Percentiles rank a stretch among this genome's conserved stretches.
Conservation (phyloP, 495 filamentous ascomycete genomes). For the Penicillium maclennaniae region DNA sequence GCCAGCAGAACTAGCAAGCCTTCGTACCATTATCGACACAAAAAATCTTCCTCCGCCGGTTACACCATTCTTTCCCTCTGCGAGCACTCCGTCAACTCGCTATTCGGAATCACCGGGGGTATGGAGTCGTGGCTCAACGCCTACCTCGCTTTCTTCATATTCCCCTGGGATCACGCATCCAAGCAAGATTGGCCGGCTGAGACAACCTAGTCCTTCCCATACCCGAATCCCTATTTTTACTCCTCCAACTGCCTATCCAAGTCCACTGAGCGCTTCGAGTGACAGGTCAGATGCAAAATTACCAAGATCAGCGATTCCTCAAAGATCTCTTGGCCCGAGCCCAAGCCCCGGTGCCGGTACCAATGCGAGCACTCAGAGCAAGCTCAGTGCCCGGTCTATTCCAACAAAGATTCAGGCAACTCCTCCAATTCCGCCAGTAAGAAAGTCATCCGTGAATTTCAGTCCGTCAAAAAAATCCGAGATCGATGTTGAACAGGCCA, state of each 20-base stretch:
- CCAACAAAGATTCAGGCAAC: constrained; percentile 27
- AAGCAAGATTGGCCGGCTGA: constrained; percentile 52
- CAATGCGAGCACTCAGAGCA: neutral
- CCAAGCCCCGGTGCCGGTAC: neutral
- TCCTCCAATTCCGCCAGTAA: constrained; percentile 58
- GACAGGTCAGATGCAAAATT: constrained; percentile 60
- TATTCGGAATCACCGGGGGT: constrained; percentile 89
- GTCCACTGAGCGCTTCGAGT: constrained; percentile 59
- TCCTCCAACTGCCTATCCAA: constrained; percentile 42
- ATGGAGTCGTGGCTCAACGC: constrained; percentile 87
- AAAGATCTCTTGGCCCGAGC: constrained; percentile 1
- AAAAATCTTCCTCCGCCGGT: constrained; percentile 63
- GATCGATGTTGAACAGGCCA: constrained; percentile 22
- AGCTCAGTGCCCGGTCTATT: neutral
- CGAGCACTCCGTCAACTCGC: constrained; percentile 85
- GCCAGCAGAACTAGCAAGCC: constrained; percentile 42
- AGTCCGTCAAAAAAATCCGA: constrained; percentile 17
- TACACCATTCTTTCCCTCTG: constrained; percentile 62
- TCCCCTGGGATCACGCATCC: constrained; percentile 76
- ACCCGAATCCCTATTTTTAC: constrained; percentile 62
- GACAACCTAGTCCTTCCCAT: constrained; percentile 61
- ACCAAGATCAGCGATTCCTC: constrained; percentile 48
- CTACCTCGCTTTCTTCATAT: constrained; percentile 94
- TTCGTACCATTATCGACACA: constrained; percentile 44
- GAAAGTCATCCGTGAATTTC: constrained; percentile 60